phyloP scores from a whole-genome alignment of 768 basidiomycete species.

The Termitomyces sp. region DNA sequence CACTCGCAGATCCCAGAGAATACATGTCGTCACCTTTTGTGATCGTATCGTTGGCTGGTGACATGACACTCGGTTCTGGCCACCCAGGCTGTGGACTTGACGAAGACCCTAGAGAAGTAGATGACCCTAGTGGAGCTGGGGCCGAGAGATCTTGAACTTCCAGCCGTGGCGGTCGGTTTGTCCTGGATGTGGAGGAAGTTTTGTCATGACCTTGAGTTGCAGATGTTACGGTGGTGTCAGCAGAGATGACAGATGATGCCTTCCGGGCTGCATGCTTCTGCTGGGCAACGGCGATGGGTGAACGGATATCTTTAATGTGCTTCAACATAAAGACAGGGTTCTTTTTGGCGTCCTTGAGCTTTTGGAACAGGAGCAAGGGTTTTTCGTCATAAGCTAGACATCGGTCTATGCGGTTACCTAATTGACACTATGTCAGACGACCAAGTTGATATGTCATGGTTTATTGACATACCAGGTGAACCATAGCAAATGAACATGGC shows the following conservation, averaged over 20 bases:
- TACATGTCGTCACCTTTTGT: conserved; percentile 33
- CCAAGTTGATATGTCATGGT: not conserved
- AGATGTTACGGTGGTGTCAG: conserved; percentile 32
- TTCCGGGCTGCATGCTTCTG: conserved; percentile 92
- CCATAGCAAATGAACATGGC: conserved; percentile 99
- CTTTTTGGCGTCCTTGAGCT: conserved; percentile 94
- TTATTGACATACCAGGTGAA: conserved; percentile 57
- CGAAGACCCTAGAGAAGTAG: conserved; percentile 42
- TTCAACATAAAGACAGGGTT: conserved; percentile 99
- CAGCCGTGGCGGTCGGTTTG: conserved; percentile 57
- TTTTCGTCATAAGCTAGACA: conserved; percentile 98
- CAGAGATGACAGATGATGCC: conserved; percentile 51
- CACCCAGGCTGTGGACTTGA: conserved; percentile 67
- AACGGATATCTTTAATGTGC: conserved; percentile 94
- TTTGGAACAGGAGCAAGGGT: conserved; percentile 93
- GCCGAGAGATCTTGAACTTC: conserved; percentile 61
- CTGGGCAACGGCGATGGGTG: conserved; percentile 93
- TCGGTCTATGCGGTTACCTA: conserved; percentile 79
- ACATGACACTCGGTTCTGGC: conserved; percentile 62
- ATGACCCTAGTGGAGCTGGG: conserved; percentile 45
- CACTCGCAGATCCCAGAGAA: conserved; percentile 29
- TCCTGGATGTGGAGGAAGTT: conserved; percentile 32
- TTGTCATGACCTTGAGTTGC: conserved; percentile 41
- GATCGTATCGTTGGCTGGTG: conserved; percentile 41
- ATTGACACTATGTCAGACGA: not conserved